A percentile compares a stretch with the other conserved stretches of the same genome.
These are phyloP conservation scores for Colletotrichum orchidophilum DNA, from an alignment of 2,329 filamentous ascomycete species.

Conservation along the genomic window DNA sequence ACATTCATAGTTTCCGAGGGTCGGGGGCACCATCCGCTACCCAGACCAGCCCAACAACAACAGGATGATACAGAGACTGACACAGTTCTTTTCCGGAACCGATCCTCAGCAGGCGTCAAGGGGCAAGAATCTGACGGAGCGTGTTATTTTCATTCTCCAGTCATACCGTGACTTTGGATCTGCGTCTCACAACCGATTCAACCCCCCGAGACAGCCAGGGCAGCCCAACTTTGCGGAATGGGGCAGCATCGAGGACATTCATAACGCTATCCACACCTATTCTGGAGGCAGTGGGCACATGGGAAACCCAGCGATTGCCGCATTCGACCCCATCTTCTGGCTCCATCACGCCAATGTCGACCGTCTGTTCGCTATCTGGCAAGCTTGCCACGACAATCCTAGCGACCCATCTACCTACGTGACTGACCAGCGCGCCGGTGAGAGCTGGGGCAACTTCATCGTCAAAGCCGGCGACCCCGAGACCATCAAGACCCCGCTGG, in stretches of 20 bases:
- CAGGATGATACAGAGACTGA: neutral
- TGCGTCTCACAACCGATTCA: conserved; percentile 19
- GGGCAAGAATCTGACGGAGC: conserved; percentile 29
- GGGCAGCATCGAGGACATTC: conserved; percentile 46
- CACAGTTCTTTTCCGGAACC: conserved; percentile 16
- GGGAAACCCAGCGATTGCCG: conserved; percentile 61
- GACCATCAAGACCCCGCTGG: conserved; percentile 35
- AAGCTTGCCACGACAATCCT: conserved; percentile 26
- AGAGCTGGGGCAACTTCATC: conserved; percentile 42
- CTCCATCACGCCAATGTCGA: conserved; percentile 43
- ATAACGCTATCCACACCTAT: conserved; percentile 49
- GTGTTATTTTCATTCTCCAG: conserved; percentile 27
- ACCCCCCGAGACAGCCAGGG: neutral
- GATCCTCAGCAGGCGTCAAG: neutral
- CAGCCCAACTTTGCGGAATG: conserved; percentile 18
- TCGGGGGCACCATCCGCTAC: conserved; percentile 37
- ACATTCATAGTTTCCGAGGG: neutral
- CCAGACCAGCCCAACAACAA: conserved; percentile 1
- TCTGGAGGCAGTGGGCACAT: conserved; percentile 51
- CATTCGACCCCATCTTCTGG: conserved; percentile 73
- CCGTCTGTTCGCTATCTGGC: conserved; percentile 31
- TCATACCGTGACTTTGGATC: conserved; percentile 27
- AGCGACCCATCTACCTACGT: conserved; percentile 19
- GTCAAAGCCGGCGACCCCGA: conserved; percentile 37
- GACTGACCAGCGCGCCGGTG: conserved; percentile 1